Evolutionary conservation across 768 basidiomycete genomes (phyloP).

Genomic region (Zangia roseola): DNA sequence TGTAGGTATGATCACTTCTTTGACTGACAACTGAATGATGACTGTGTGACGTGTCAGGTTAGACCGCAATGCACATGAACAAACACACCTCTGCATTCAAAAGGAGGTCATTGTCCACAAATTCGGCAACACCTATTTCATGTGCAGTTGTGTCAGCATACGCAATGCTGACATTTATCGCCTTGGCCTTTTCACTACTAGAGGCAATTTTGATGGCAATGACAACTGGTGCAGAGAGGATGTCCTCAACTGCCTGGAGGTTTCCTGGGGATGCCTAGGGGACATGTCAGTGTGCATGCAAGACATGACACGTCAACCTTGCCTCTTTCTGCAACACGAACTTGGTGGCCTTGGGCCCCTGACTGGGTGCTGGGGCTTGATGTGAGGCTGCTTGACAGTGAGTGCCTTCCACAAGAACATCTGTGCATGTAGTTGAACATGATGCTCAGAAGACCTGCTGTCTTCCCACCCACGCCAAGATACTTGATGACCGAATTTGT

Average conservation of each 20-base stretch:
- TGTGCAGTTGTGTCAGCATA: constrained; percentile 89
- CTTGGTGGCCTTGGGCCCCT: constrained; percentile 70
- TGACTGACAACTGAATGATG: constrained; percentile 94
- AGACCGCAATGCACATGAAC: not conserved
- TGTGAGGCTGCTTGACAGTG: constrained; percentile 83
- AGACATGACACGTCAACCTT: constrained; percentile 14
- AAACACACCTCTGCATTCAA: constrained; percentile 84
- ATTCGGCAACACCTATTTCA: constrained; percentile 86
- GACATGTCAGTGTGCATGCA: constrained; percentile 12
- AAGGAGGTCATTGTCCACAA: constrained; percentile 92
- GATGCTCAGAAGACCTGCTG: constrained; percentile 71
- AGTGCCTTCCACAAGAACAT: constrained; percentile 84
- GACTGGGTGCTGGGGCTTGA: constrained; percentile 75
- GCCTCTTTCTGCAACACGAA: constrained; percentile 85
- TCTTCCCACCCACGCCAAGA: constrained; percentile 64
- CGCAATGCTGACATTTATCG: constrained; percentile 78
- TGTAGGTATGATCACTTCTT: constrained; percentile 84
- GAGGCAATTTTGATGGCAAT: constrained; percentile 81
- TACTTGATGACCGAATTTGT: constrained; percentile 94
- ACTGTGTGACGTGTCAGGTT: constrained; percentile 45
- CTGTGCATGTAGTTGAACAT: constrained; percentile 68
- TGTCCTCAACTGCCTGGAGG: constrained; percentile 72
- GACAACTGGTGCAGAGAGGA: constrained; percentile 81
- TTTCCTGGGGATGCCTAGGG: constrained; percentile 74
- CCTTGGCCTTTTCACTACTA: constrained; percentile 53